Base-by-base conservation (phyloP, 306 rosid species). In the Ziziphus jujuba region DNA sequence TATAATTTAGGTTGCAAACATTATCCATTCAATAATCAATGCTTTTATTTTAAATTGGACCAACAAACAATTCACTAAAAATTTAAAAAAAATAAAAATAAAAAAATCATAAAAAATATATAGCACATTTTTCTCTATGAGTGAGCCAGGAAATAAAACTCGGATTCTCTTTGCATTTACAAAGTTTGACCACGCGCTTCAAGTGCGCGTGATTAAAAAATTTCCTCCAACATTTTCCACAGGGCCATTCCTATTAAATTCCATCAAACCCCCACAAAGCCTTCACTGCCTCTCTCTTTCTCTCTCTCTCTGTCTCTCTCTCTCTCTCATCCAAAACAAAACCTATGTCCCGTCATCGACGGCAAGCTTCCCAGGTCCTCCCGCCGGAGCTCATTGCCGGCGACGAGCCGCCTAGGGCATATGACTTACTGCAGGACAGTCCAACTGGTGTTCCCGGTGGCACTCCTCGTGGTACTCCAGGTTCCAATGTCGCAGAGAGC, bases 291-390 rank as follows among this genome's bases (percentile, higher is more conserved):
- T 16, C 55, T 10, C 66, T 49, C 28, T 60, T 50, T 48, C 38
- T 19, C 57, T 6, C 66, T 61, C 44, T 51, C 75, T 50, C 67
- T 15, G 49, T 53, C 21, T 19, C 57, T 6, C 66, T 61, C 44
- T 51, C 67, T 50, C 67, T 15, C 57, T 53, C 9, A 7, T 23
- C 22, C 4, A 35, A 55, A 21, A 44, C 7, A 31, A n/a, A 49
- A 7, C 22, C 22, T 51, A 51, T 75, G 80, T 63, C 80, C 22
- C 80, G 80, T 14, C 80, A 75, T 52, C 75, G 71, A 17, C 66
- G 80, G 25, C 80, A 69, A 53, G 66, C 61, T 22, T 75, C 80
- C 10, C 75, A 16, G 17, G 65, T 56, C 35, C 71, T 63, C 16
- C 67, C 67, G 20, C 61, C 67, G 40, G 80, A 75, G 38, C 12